Conservation (phyloP, 2,329 filamentous ascomycete species). For the Alternaria brassicae region DNA sequence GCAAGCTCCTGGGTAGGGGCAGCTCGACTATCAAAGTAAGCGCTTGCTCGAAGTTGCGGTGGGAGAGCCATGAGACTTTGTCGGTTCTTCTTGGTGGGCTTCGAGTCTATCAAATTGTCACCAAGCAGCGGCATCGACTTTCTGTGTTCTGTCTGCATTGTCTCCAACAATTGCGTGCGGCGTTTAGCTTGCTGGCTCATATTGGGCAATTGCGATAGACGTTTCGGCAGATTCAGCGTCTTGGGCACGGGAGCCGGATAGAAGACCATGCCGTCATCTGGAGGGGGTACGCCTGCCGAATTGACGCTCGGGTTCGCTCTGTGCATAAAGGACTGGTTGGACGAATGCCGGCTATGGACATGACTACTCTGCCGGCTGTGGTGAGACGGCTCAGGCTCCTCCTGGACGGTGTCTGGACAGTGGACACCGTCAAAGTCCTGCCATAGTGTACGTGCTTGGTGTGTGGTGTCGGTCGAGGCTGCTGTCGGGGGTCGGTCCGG, state of each 20-base stretch:
- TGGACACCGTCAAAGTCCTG: constrained; percentile 84
- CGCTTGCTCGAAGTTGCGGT: constrained; percentile 85
- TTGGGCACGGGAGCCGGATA: constrained; percentile 94
- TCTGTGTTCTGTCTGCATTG: constrained; percentile 63
- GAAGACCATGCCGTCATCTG: constrained; percentile 84
- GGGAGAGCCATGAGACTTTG: constrained; percentile 67
- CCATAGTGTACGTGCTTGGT: constrained; percentile 72
- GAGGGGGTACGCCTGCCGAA: constrained; percentile 55
- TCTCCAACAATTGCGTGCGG: constrained; percentile 74
- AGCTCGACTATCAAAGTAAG: constrained; percentile 78
- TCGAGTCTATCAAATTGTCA: constrained; percentile 4
- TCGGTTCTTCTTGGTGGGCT: constrained; percentile 41
- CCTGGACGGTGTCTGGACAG: constrained; percentile 62
- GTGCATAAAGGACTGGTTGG: constrained; percentile 53
- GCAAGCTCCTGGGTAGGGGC: constrained; percentile 63
- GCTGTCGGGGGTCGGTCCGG: constrained; percentile 60
- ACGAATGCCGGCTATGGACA: constrained; percentile 34
- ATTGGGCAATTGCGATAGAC: constrained; percentile 77
- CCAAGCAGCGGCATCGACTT: constrained; percentile 55
- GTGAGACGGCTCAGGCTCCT: constrained; percentile 36
- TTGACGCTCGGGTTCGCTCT: constrained; percentile 44
- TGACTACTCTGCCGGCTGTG: constrained; percentile 12
- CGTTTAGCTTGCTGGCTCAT: constrained; percentile 70
- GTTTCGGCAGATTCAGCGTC: constrained; percentile 90
- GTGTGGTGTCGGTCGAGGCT: constrained; percentile 67